phyloP scores from a whole-genome alignment of 805 yeast genomes.

The Ogataea pini region DNA sequence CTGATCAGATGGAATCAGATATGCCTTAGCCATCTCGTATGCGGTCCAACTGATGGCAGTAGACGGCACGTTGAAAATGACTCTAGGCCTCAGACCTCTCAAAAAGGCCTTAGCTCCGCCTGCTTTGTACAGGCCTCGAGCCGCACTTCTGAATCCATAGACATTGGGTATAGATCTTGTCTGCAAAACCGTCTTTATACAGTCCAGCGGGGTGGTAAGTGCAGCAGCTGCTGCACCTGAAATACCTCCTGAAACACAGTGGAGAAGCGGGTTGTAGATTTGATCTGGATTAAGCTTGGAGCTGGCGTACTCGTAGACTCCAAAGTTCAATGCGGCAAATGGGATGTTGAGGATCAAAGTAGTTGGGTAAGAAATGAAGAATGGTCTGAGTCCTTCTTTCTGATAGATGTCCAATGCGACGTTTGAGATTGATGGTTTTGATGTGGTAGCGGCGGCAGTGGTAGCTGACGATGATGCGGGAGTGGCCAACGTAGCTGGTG shows the following conservation, averaged over 20 bases:
- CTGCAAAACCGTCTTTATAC: constrained; percentile 87
- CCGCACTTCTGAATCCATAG: constrained; percentile 70
- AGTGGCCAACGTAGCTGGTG: background rate
- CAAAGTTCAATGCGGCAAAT: constrained; percentile 91
- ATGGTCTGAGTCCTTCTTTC: constrained; percentile 73
- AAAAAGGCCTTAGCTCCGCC: constrained; percentile 69
- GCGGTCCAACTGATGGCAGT: constrained; percentile 98
- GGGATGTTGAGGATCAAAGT: constrained; percentile 91
- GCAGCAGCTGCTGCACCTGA: constrained; percentile 98
- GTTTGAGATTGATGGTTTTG: constrained; percentile 21
- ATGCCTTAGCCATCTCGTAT: constrained; percentile 92
- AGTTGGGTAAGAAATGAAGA: constrained; percentile 91
- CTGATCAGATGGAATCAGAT: constrained; percentile 39
- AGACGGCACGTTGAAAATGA: constrained; percentile 89
- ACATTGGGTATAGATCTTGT: constrained; percentile 68
- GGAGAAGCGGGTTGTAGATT: constrained; percentile 82
- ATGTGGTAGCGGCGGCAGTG: constrained; percentile 1
- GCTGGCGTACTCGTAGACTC: constrained; percentile 85
- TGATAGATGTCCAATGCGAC: constrained; percentile 48
- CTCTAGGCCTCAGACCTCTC: constrained; percentile 88
- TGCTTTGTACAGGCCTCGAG: constrained; percentile 58
- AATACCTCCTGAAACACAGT: constrained; percentile 88
- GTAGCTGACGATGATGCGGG: constrained; percentile 6
- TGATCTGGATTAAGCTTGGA: constrained; percentile 75
- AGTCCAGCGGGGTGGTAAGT: constrained; percentile 90